Percentiles rank a stretch among this genome's conserved stretches.
These are phyloP conservation scores for Chalaropsis ovoidea DNA, from an alignment of 2,329 filamentous ascomycete species.

Conservation along the genomic window DNA sequence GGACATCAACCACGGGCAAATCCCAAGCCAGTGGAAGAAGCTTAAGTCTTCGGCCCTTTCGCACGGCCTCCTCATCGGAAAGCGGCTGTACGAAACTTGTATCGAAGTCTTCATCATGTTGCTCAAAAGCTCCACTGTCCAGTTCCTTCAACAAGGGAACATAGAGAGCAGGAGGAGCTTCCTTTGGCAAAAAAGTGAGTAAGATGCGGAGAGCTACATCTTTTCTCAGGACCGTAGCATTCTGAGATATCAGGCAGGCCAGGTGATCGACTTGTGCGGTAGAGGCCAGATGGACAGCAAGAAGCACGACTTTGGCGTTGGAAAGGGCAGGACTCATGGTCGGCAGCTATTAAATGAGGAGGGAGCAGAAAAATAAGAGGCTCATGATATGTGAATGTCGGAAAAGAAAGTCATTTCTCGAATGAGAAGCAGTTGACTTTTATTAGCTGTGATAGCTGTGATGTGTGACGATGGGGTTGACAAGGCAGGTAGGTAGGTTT, in stretches of 20 bases:
- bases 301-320: slow-evolving; percentile 58
- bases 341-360: slow-evolving; percentile 27
- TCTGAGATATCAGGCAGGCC: slow-evolving; percentile 46
- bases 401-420: neutral
- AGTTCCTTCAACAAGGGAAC: slow-evolving; percentile 51
- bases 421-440: neutral
- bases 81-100: slow-evolving; percentile 46
- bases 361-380: neutral
- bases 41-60: slow-evolving; percentile 52
- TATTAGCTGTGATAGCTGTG: neutral
- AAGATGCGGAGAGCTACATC: slow-evolving; percentile 62
- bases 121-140: slow-evolving; percentile 38
- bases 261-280: slow-evolving; percentile 55
- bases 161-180: slow-evolving; percentile 52
- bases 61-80: slow-evolving; percentile 53
- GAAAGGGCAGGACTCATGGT: slow-evolving; percentile 42
- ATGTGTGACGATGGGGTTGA: slow-evolving; percentile 8
- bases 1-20: slow-evolving; percentile 39
- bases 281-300: slow-evolving; percentile 60
- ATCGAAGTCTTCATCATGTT: slow-evolving; percentile 41
- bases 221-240: slow-evolving; percentile 49
- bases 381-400: neutral
- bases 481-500: neutral
- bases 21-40: slow-evolving; percentile 48
- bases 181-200: slow-evolving; percentile 68